Percentiles rank a stretch among this genome's conserved stretches.
phyloP scores from a whole-genome alignment of 108 stramenopile species.

The Cyclotella choctawhatcheeana region DNA sequence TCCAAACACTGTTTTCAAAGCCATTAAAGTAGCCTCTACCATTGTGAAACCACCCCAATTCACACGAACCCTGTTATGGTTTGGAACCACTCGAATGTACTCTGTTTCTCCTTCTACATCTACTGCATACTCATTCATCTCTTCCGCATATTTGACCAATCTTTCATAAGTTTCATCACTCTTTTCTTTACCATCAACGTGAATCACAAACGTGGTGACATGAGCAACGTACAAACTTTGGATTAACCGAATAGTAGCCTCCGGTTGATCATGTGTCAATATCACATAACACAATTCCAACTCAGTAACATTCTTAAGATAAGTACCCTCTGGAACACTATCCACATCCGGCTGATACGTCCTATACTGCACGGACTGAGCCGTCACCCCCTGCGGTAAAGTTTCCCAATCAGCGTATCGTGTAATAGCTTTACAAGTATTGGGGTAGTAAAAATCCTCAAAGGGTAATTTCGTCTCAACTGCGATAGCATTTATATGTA shows the following conservation, averaged over 20 bases:
- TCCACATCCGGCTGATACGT: conserved; percentile 77
- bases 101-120: conserved; percentile 31
- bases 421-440: conserved; percentile 50
- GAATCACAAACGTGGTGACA: conserved; percentile 77
- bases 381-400: conserved; percentile 65
- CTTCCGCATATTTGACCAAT: conserved; percentile 68
- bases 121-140: conserved; percentile 38
- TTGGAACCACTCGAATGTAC: conserved; percentile 69
- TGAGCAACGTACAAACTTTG: conserved; percentile 73
- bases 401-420: conserved; percentile 72
- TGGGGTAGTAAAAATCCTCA: conserved; percentile 60
- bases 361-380: conserved; percentile 68
- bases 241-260: conserved; percentile 84
- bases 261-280: conserved; percentile 82
- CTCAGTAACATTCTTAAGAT: conserved; percentile 67
- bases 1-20: conserved; percentile 57
- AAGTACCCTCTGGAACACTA: conserved; percentile 60
- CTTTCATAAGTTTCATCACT: conserved; percentile 65
- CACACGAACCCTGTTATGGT: conserved; percentile 80
- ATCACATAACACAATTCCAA: conserved; percentile 83
- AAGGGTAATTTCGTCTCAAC: conserved; percentile 74
- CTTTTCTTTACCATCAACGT: conserved; percentile 88
- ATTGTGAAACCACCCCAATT: conserved; percentile 96
- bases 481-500: conserved; percentile 81
- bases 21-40: conserved; percentile 93